These are phyloP conservation scores for Beta lomatogona DNA, from an alignment of 179 eudicot genomes.

Conservation along the genomic window DNA sequence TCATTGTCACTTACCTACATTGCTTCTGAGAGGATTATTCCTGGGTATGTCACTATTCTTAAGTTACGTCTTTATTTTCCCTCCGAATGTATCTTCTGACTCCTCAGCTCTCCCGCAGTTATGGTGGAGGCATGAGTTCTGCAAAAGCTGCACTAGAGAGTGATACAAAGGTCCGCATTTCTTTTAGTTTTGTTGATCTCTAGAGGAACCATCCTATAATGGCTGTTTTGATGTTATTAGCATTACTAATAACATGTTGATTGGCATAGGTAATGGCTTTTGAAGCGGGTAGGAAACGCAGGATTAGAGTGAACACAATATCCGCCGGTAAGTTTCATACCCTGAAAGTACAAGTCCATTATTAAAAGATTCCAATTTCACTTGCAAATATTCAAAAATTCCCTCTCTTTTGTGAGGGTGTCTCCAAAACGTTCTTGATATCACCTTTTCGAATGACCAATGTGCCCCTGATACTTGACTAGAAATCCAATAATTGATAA, in stretches of 20 bases:
- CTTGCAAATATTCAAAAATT: no score
- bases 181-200: background rate
- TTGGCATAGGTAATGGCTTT: slow-evolving; percentile 80
- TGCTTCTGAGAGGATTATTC: slow-evolving; percentile 95
- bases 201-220: background rate
- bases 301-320: slow-evolving; percentile 88
- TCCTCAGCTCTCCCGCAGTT: slow-evolving; percentile 41
- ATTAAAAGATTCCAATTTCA: no score
- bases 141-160: slow-evolving; percentile 99
- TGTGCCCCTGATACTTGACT: no score
- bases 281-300: slow-evolving; percentile 93
- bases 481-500: no score
- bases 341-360: no score
- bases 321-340: slow-evolving; percentile 67
- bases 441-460: no score
- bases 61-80: background rate
- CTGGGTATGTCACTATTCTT: slow-evolving; percentile 59
- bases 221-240: background rate
- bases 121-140: slow-evolving; percentile 99
- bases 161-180: slow-evolving; percentile 73
- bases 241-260: slow-evolving; percentile 8
- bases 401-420: no score
- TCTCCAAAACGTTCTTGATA: no score
- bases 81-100: background rate
- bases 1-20: slow-evolving; percentile 93